Conservation (phyloP, 2,329 filamentous ascomycete species). For the Pestalotiopsis sp. region DNA sequence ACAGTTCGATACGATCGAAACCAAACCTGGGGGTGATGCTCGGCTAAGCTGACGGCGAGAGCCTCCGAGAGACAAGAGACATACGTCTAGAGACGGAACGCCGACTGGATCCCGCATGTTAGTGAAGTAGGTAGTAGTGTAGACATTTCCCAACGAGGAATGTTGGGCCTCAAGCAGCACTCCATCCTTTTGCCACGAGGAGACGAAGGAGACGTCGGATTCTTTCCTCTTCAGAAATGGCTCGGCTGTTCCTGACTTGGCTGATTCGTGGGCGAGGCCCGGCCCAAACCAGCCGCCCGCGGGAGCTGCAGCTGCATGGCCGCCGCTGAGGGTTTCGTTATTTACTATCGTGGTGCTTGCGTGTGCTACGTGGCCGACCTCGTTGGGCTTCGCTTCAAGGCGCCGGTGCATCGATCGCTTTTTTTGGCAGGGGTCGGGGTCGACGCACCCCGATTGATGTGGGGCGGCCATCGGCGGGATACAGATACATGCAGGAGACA, state of each 20-base stretch:
- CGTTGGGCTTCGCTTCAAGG: conserved; percentile 15
- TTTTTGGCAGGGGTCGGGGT: background rate
- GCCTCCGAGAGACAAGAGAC: conserved; percentile 4
- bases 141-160: background rate
- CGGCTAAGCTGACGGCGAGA: background rate
- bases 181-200: background rate
- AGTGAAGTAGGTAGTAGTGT: background rate
- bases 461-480: background rate
- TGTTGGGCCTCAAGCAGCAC: conserved; percentile 16
- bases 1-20: background rate
- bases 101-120: background rate
- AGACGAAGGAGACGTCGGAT: background rate
- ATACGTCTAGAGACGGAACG: background rate
- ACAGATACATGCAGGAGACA: background rate
- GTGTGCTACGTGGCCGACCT: conserved; percentile 17
- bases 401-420: background rate
- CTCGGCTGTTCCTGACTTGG: conserved; percentile 30
- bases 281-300: conserved; percentile 23
- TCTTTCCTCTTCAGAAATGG: conserved; percentile 6
- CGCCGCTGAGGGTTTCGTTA: background rate
- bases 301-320: conserved; percentile 14
- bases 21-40: background rate
- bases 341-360: background rate
- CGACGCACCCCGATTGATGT: background rate
- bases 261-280: conserved; percentile 24